A percentile compares a stretch with the other conserved stretches of the same genome.
These are phyloP conservation scores for Vigna unguiculata DNA, from an alignment of 306 rosid genomes.

Conservation along the genomic window DNA sequence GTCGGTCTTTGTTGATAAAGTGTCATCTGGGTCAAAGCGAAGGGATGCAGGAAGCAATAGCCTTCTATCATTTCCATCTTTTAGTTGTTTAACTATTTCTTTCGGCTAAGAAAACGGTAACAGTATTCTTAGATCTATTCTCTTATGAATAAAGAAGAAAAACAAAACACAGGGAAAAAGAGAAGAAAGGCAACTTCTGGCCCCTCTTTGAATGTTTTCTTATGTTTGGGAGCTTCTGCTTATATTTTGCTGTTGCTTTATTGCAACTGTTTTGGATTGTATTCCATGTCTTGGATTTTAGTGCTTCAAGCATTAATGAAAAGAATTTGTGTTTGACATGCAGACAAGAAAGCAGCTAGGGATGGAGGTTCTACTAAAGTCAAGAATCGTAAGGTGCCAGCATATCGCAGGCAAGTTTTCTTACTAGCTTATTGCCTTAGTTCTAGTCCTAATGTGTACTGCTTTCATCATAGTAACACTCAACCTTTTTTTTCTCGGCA, in stretches of 20 bases:
- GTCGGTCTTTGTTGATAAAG: constrained; percentile 30
- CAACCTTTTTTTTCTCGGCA: constrained; percentile 47
- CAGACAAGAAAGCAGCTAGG: constrained; percentile 59
- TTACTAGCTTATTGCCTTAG: neutral
- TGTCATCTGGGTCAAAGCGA: neutral
- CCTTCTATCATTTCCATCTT: neutral
- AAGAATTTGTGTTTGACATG: neutral
- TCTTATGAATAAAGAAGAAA: constrained; percentile 14
- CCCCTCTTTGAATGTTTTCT: constrained; percentile 36
- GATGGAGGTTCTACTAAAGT: constrained; percentile 52
- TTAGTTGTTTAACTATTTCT: constrained; percentile 30
- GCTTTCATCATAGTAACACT: constrained; percentile 3
- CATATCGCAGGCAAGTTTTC: constrained; percentile 65
- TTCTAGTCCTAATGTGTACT: neutral
- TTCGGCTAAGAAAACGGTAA: constrained; percentile 16
- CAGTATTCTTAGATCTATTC: constrained; percentile 20
- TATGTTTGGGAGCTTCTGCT: constrained; percentile 27
- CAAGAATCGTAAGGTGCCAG: constrained; percentile 70
- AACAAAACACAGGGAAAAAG: neutral
- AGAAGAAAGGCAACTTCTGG: constrained; percentile 20
- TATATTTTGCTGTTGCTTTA: constrained; percentile 2
- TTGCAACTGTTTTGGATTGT: constrained; percentile 25
- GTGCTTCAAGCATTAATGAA: neutral
- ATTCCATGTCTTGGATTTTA: constrained; percentile 22
- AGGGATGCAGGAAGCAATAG: too few species aligned